These are phyloP conservation scores for Seiridium cupressi DNA, from an alignment of 2,329 filamentous ascomycete genomes.

Conservation along the genomic window DNA sequence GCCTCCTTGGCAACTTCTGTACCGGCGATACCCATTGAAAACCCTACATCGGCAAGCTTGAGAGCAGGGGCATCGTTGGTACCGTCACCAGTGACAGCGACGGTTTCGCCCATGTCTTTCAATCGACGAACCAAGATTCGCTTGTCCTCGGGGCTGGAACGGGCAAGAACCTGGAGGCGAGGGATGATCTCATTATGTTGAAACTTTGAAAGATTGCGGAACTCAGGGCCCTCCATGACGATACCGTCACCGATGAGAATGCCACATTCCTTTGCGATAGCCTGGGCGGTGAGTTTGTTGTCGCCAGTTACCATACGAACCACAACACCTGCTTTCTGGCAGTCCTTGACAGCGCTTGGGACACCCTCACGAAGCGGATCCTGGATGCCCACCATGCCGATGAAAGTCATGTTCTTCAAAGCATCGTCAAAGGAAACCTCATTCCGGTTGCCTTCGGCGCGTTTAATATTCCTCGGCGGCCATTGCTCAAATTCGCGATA, in stretches of 20 bases:
- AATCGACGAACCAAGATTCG: constrained; percentile 69
- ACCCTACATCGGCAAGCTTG: constrained; percentile 78
- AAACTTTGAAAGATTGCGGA: constrained; percentile 66
- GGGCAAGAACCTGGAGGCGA: constrained; percentile 67
- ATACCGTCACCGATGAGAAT: constrained; percentile 67
- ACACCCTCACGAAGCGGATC: constrained; percentile 76
- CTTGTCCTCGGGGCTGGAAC: constrained; percentile 77
- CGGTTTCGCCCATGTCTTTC: constrained; percentile 72
- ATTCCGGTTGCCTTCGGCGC: constrained; percentile 52
- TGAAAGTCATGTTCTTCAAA: constrained; percentile 65
- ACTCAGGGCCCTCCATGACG: constrained; percentile 76
- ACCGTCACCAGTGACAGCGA: constrained; percentile 80
- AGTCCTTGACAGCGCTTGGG: constrained; percentile 68
- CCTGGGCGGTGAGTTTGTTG: constrained; percentile 75
- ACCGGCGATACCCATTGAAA: constrained; percentile 82
- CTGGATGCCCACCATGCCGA: constrained; percentile 76
- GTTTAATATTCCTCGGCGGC: constrained; percentile 67
- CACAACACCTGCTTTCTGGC: constrained; percentile 73
- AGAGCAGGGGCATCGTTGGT: constrained; percentile 82
- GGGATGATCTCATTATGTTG: constrained; percentile 69
- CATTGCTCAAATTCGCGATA: constrained; percentile 83
- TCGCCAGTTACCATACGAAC: constrained; percentile 87
- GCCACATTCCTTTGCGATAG: constrained; percentile 76
- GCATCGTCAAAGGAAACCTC: constrained; percentile 66
- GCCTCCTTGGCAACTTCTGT: constrained; percentile 85